phyloP scores from a whole-genome alignment of 2,329 filamentous ascomycete species.

The Lomentospora prolificans region DNA sequence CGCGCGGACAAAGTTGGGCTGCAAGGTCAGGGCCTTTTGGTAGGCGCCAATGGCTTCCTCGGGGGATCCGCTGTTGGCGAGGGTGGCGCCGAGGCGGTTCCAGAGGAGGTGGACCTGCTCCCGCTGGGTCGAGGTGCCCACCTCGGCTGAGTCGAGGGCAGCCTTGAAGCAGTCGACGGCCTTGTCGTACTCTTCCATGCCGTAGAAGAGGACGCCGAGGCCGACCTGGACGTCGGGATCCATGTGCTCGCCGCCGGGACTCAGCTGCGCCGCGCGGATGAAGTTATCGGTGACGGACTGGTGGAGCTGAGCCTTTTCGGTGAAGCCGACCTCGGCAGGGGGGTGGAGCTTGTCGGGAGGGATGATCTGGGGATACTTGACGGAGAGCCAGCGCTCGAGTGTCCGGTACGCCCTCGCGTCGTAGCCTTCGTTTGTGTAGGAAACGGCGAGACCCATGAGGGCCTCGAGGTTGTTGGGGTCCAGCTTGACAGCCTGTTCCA shows the following conservation, averaged over 20 bases:
- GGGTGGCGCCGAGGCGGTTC: constrained; percentile 92
- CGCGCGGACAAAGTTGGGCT: constrained; percentile 93
- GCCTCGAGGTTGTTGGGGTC: constrained; percentile 81
- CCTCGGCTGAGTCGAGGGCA: constrained; percentile 76
- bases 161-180: constrained; percentile 97
- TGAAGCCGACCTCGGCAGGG: constrained; percentile 82
- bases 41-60: constrained; percentile 98
- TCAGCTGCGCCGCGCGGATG: constrained; percentile 84
- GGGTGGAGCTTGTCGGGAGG: constrained; percentile 62
- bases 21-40: constrained; percentile 78
- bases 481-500: constrained; percentile 82
- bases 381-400: constrained; percentile 91
- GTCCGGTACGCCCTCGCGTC: constrained; percentile 95
- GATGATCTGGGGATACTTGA: constrained; percentile 81
- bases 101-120: constrained; percentile 88
- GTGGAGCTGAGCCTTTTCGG: constrained; percentile 81
- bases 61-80: constrained; percentile 85
- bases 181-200: constrained; percentile 95
- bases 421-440: constrained; percentile 98
- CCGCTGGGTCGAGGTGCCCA: constrained; percentile 72
- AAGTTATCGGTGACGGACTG: constrained; percentile 85
- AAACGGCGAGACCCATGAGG: constrained; percentile 90
- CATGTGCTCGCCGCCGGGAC: constrained; percentile 88
- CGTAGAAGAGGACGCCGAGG: constrained; percentile 93
- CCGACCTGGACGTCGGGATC: constrained; percentile 98